Evolutionary conservation across 2,329 filamentous ascomycete species (phyloP).

Genomic region (Colletotrichum abscissum): DNA sequence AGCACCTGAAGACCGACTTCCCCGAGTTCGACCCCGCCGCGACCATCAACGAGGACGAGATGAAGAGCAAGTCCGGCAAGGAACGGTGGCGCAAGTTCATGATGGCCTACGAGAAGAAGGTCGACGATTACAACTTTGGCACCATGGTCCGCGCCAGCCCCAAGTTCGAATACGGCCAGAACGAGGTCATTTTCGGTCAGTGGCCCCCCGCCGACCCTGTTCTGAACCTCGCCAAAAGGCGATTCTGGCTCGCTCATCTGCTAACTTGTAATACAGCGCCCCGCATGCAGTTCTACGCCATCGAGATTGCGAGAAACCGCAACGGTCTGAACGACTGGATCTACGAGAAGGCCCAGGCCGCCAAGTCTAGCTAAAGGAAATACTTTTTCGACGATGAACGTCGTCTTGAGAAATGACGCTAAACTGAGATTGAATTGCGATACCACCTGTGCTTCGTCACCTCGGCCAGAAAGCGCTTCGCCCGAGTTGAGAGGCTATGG

Average conservation of each 20-base stretch:
- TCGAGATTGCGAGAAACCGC: slow-evolving; percentile 77
- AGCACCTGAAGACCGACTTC: slow-evolving; percentile 88
- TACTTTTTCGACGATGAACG: neutral
- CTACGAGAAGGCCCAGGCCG: slow-evolving; percentile 82
- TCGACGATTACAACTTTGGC: slow-evolving; percentile 99
- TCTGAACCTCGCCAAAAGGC: neutral
- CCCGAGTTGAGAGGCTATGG: neutral
- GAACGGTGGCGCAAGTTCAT: slow-evolving; percentile 95
- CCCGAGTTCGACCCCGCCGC: slow-evolving; percentile 89
- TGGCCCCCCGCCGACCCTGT: neutral
- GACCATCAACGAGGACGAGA: slow-evolving; percentile 88
- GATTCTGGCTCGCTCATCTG: neutral
- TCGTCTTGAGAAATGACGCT: neutral
- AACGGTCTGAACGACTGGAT: slow-evolving; percentile 96
- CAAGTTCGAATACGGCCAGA: slow-evolving; percentile 85
- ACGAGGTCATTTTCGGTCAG: slow-evolving; percentile 92
- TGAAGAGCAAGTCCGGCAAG: slow-evolving; percentile 98
- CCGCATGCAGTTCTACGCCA: slow-evolving; percentile 67
- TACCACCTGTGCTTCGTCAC: neutral
- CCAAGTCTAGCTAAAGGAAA: slow-evolving; percentile 51
- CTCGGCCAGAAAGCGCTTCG: slow-evolving; percentile 14
- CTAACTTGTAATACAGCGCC: slow-evolving; percentile 53
- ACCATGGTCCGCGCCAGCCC: slow-evolving; percentile 87
- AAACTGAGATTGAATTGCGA: neutral
- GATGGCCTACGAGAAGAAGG: slow-evolving; percentile 90